Base-by-base conservation (phyloP, 768 basidiomycete genomes). In the Russula emetica region DNA sequence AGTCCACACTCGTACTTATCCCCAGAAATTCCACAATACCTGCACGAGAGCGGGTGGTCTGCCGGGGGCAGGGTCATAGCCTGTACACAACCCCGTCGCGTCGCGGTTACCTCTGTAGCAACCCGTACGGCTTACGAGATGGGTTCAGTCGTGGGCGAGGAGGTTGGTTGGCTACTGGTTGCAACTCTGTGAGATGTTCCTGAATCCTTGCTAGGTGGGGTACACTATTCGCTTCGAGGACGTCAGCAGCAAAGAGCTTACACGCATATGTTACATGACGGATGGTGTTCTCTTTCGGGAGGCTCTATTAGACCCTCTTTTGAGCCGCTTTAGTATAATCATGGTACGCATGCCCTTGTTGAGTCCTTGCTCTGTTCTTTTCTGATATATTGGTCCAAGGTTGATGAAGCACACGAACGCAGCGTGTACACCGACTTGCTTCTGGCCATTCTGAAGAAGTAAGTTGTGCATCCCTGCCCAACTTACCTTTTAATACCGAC, bases 201-300 rank as follows among this genome's bases (percentile, higher is more conserved):
- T 93, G 95, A 69, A 84, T 94, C 22, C 11, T 55, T 38, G 22
- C 3, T 64, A 97, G 94, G 95, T 99, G 69, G 97, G 97, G 8
- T 99, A 99, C 72, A 91, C 91, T 7, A 98, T 99, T 66, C 87
- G 97, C 10, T 98, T 98, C 66, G 97, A 99, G 73, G 93, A 97
- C 69, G 85, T 96, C 58, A 91, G 88, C 70, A 83, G 83, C 72
- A 92, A 90, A 70, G 83, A 88, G 32, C 79, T 84, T 58, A 98
- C 97, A 1, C 83, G 92, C 30, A 92, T 99, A 73, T 82, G 94
- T 47, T 99, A 98, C 74, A 83, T 98, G 84, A 99, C 97, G 36
- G 97, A 99, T 73, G 97, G 97, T 51, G 95, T 98, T 87, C 85
- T 99, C 42, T 98, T 98, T 73, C 85, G 95, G 63, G 95, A 98